Conservation (phyloP, 306 rosid species). For the Sesbania bispinosa region DNA sequence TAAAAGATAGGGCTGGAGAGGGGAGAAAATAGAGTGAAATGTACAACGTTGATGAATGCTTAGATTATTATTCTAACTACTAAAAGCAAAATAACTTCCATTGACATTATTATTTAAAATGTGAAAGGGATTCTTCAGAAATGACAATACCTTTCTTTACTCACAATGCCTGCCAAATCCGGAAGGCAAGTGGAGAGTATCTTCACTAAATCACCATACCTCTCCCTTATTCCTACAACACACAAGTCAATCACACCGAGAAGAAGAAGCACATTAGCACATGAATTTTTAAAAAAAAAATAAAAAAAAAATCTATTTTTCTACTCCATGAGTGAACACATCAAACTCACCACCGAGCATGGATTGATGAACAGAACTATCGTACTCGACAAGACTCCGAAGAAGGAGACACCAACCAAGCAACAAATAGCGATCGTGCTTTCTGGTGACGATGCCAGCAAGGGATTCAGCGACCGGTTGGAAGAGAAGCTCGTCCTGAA, state of each 20-base stretch:
- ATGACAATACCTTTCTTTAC: conserved; percentile 63
- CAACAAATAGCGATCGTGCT: conserved; percentile 65
- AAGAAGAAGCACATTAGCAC: neutral
- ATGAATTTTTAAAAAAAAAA: neutral
- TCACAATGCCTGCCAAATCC: conserved; percentile 40
- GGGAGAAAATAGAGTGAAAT: neutral
- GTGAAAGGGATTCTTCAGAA: conserved; percentile 1
- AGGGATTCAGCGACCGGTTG: conserved; percentile 45
- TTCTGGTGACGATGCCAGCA: conserved; percentile 45
- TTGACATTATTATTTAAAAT: neutral
- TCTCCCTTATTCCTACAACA: conserved; percentile 62
- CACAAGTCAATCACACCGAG: neutral
- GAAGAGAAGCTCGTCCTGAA: conserved; percentile 65
- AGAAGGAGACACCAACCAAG: conserved; percentile 84
- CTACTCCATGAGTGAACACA: neutral
- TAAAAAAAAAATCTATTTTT: neutral
- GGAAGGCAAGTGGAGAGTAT: conserved; percentile 49
- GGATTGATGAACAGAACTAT: conserved; percentile 38
- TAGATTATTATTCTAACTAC: too few species aligned
- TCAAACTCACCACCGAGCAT: conserved; percentile 49
- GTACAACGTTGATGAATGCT: neutral
- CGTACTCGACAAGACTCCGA: conserved; percentile 57
- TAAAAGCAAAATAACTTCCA: too few species aligned
- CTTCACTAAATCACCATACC: conserved; percentile 59
- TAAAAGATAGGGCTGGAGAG: neutral